Base-by-base conservation (phyloP, 495 filamentous ascomycete genomes). In the Cercophora scortea region DNA sequence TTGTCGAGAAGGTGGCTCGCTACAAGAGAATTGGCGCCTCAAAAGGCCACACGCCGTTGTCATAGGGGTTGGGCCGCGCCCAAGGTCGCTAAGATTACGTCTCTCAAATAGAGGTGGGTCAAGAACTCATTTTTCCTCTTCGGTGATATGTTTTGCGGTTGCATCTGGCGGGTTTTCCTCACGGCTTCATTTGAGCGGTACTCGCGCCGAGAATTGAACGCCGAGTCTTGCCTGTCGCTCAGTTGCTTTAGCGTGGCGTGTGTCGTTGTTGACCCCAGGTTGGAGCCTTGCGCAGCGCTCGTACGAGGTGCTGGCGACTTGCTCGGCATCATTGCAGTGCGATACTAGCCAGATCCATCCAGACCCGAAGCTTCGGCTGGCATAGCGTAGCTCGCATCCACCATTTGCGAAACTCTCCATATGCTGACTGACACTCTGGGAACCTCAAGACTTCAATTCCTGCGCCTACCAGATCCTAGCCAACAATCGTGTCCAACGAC, bases 51-150 rank as follows among this genome's bases (percentile, higher is more conserved):
- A 57, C 58, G 50, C 53, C 41, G 56, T 55, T 48, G 51, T 53
- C 16, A 60, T 47, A 57, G 60, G 62, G 58, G 62, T 44, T 62
- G 53, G 62, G 51, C 53, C 44, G 54, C 46, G 55, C 51, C 42
- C 49, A 42, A 47, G 19, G 49, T 16, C 25, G 19, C 47, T 50
- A 38, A 51, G 50, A 50, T 54, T 42, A 45, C 35, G 39, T 50
- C 34, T 43, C 49, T 47, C 35, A 44, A 56, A 53, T 32, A 39
- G 56, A 62, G 61, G 61, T 64, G 18, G 41, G 49, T 51, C n/a
- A 4, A 44, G 25, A 10, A 16, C n/a, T 11, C 16, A 17, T 47
- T 17, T 13, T 34, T 13, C 25, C 11, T 15, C 25, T 17, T 15
- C 9, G 13, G 25, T 25, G 18, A 32, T 17, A 42, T n/a, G 6